Conservation (phyloP, 371 early-diverging fungal genomes). For the Sporodiniella umbellata region DNA sequence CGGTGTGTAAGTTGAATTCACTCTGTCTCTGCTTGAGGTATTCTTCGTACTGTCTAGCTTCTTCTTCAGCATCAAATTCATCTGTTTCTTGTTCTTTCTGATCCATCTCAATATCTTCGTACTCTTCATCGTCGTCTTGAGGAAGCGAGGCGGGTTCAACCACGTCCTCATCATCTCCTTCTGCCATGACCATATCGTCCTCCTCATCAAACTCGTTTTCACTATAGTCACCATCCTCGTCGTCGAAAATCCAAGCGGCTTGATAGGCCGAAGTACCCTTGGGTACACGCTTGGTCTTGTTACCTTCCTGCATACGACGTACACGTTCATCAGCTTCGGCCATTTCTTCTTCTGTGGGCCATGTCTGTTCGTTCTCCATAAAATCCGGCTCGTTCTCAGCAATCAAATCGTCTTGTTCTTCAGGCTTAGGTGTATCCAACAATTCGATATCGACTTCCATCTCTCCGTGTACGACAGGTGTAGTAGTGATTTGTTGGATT, state of each 20-base stretch:
- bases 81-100: constrained; percentile 39
- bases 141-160: constrained; percentile 32
- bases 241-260: constrained; percentile 95
- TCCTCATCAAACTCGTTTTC: constrained; percentile 67
- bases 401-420: constrained; percentile 67
- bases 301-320: constrained; percentile 33
- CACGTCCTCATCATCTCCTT: constrained; percentile 23
- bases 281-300: constrained; percentile 68
- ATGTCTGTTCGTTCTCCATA: constrained; percentile 93
- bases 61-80: constrained; percentile 46
- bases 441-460: constrained; percentile 52
- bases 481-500: constrained; percentile 55
- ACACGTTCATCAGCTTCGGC: constrained; percentile 69
- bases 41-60: constrained; percentile 55
- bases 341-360: constrained; percentile 96
- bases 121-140: constrained; percentile 59
- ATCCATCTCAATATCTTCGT: constrained; percentile 74
- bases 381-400: constrained; percentile 87
- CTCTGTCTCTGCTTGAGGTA: constrained; percentile 68
- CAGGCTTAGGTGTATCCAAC: constrained; percentile 62
- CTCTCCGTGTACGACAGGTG: constrained; percentile 20
- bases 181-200: constrained; percentile 37
- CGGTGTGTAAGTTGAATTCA: constrained; percentile 68
- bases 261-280: constrained; percentile 96
- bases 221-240: constrained; percentile 58